Evolutionary conservation across 2,329 filamentous ascomycete species (phyloP).

Genomic region (Leptographium procerum): DNA sequence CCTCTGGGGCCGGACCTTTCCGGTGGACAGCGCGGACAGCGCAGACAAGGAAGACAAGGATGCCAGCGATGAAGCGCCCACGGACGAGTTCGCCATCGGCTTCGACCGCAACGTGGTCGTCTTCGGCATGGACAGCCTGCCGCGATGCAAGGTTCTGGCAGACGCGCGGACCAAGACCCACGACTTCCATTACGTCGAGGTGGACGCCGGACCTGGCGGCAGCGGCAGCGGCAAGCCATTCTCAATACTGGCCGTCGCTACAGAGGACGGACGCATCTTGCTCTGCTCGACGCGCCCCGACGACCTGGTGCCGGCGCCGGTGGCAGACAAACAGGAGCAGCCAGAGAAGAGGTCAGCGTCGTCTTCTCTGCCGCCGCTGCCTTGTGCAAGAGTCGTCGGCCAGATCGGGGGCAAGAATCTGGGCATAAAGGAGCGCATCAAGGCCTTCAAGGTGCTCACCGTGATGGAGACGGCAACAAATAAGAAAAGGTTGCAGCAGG

Average conservation of each 20-base stretch:
- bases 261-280: constrained; percentile 78
- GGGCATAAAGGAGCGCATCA: constrained; percentile 63
- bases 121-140: constrained; percentile 79
- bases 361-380: constrained; percentile 22
- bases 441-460: constrained; percentile 67
- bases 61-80: constrained; percentile 35
- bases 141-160: constrained; percentile 62
- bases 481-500: constrained; percentile 17
- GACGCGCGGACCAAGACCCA: constrained; percentile 69
- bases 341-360: constrained; percentile 8
- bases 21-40: background rate
- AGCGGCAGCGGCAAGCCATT: constrained; percentile 7
- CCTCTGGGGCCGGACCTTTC: constrained; percentile 46
- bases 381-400: constrained; percentile 57
- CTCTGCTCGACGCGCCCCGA: constrained; percentile 62
- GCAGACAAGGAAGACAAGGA: constrained; percentile 22
- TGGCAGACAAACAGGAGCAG: background rate
- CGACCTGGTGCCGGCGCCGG: constrained; percentile 25
- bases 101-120: constrained; percentile 80
- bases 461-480: constrained; percentile 18
- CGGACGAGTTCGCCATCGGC: constrained; percentile 75
- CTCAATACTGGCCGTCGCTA: constrained; percentile 62
- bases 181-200: constrained; percentile 59
- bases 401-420: constrained; percentile 64
- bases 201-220: constrained; percentile 25